Base-by-base conservation (phyloP, 495 filamentous ascomycete genomes). In the Paragyromitra xinjiangensis region DNA sequence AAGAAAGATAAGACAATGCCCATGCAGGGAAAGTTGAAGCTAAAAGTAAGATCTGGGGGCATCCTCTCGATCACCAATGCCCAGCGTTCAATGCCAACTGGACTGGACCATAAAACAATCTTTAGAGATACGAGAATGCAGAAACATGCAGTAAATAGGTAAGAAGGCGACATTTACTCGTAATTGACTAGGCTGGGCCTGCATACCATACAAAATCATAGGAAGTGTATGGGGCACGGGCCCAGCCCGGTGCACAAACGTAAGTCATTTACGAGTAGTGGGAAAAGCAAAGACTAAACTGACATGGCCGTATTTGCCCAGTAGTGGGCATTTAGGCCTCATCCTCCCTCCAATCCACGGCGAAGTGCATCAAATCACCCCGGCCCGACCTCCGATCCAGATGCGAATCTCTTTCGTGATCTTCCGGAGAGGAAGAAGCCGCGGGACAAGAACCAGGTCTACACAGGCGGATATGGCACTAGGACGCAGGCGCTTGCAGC, bases 331-430 rank as follows among this genome's bases (percentile, higher is more conserved):
- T 34, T 53, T 11, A 22, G 50, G 7, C 51, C 53, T 42, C 50
- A 68, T 6, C 2, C 50, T 11, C 39, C 2, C 50, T 11, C 39
- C 22, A 44, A 45, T 58, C 24, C 34, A 59, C 50, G 40, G 62
- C 71, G 64, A 45, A 29, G 24, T 59, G 69, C 69, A 62, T 50
- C 12, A 42, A 55, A 12, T 22, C 12, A 42, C 69, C 59, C 16
- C 40, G 69, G 69, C 45, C 69, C 59, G 37, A 34, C 11, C 44
- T 56, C 69, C 69, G 64, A 73, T 68, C 63, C 53, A 59, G 63
- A 73, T 73, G 39, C 51, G 63, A 68, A 73, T 73, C 62, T 48
- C 70, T 69, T 69, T 73, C 62, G 40, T 67, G 42, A 69, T 62
- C 26, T 45, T 12, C 64, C n/a, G 44, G 58, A 48, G 53, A 61